Evolutionary conservation across 1,284 basidiomycete species (phyloP).

Genomic region (Rhodotorula sp.): DNA sequence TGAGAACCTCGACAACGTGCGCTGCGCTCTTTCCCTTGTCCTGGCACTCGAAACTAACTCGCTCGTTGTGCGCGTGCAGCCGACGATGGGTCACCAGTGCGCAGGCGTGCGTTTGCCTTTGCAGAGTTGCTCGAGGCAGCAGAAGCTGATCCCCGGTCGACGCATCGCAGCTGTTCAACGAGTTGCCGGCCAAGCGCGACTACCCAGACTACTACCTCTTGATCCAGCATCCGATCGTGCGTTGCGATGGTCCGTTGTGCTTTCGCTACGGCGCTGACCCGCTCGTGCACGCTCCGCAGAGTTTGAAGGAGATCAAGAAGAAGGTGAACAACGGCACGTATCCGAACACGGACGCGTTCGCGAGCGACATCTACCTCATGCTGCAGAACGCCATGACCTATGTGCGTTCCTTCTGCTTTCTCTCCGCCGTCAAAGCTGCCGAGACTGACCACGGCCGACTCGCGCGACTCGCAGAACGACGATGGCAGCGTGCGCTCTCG

Average conservation of each 20-base stretch:
- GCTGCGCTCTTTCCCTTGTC: slow-evolving; percentile 53
- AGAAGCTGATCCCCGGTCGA: too few relatives aligned
- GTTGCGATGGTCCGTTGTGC: not conserved
- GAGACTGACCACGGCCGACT: too few relatives aligned
- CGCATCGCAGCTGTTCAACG: slow-evolving; percentile 45
- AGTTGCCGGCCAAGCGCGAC: slow-evolving; percentile 59
- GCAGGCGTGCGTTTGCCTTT: slow-evolving; percentile 4
- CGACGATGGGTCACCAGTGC: slow-evolving; percentile 38
- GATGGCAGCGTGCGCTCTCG: slow-evolving; percentile 24
- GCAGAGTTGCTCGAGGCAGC: not conserved
- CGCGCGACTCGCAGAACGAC: slow-evolving; percentile 24
- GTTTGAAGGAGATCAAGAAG: slow-evolving; percentile 82
- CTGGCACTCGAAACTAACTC: slow-evolving; percentile 64
- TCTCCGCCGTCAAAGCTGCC: not conserved
- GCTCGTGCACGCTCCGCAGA: slow-evolving; percentile 43
- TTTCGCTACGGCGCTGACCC: not conserved
- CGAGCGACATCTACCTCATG: slow-evolving; percentile 82
- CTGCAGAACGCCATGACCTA: slow-evolving; percentile 90
- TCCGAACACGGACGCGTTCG: slow-evolving; percentile 72
- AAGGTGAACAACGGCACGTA: slow-evolving; percentile 67
- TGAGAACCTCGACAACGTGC: slow-evolving; percentile 68
- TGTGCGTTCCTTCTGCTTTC: slow-evolving; percentile 33
- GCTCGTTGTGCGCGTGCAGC: slow-evolving; percentile 46
- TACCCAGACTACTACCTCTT: slow-evolving; percentile 89
- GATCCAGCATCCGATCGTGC: slow-evolving; percentile 68